Conservation (phyloP, 225 moss, liverwort and hornwort species). For the Physcomitrium patens region DNA sequence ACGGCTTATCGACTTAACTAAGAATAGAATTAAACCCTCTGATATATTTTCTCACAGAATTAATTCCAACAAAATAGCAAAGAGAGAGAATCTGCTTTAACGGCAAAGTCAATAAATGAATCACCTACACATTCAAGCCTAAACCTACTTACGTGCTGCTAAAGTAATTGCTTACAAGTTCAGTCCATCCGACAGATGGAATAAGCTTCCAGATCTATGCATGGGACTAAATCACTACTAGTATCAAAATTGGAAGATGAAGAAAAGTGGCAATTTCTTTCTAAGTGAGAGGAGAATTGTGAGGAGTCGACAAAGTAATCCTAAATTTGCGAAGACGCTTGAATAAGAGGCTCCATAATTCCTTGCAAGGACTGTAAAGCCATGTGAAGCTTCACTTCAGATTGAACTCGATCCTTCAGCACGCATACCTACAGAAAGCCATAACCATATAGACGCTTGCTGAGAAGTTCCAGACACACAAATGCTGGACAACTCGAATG, state of each 20-base stretch:
- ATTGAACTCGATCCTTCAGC: slow-evolving; percentile 61
- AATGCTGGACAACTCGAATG: background rate
- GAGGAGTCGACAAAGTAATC: background rate
- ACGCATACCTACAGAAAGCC: slow-evolving; percentile 53
- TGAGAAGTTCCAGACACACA: background rate
- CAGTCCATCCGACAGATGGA: slow-evolving; percentile 27
- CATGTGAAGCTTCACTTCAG: slow-evolving; percentile 66
- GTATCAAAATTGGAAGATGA: slow-evolving; percentile 52
- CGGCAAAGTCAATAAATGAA: slow-evolving; percentile 12
- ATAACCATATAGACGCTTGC: slow-evolving; percentile 2
- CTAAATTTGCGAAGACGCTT: slow-evolving; percentile 64
- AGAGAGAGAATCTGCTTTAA: background rate
- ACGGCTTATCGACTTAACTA: too few species aligned
- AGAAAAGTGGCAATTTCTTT: background rate
- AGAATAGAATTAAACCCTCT: background rate
- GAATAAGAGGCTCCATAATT: slow-evolving; percentile 77
- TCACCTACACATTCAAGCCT: slow-evolving; percentile 27
- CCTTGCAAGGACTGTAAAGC: slow-evolving; percentile 78
- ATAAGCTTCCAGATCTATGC: slow-evolving; percentile 27
- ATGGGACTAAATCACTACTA: slow-evolving; percentile 25
- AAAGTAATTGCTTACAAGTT: slow-evolving; percentile 27
- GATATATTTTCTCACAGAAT: background rate
- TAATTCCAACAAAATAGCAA: background rate
- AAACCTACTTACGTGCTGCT: slow-evolving; percentile 23
- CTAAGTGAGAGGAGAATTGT: background rate